Conservation (phyloP, 768 basidiomycete species). For the Phlebiopsis gigantea region DNA sequence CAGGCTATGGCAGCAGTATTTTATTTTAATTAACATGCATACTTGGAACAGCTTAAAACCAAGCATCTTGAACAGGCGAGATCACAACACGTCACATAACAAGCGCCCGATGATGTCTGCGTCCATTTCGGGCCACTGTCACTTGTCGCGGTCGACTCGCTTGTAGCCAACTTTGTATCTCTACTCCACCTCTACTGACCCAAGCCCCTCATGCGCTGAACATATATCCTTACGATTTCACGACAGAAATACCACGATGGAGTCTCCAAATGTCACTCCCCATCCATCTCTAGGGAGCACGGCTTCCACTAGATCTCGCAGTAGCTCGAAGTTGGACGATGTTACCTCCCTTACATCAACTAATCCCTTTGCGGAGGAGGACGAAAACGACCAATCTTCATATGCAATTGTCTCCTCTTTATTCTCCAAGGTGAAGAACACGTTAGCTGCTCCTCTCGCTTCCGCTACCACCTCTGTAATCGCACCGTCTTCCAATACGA, state of each 20-base stretch:
- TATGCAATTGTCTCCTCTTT: slow-evolving; percentile 80
- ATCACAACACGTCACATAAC: too few species aligned
- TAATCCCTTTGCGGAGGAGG: slow-evolving; percentile 91
- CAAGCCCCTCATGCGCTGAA: slow-evolving; percentile 8
- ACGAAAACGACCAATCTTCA: slow-evolving; percentile 84
- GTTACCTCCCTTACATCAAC: slow-evolving; percentile 75
- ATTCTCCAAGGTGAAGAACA: slow-evolving; percentile 77
- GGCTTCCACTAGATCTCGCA: slow-evolving; percentile 54
- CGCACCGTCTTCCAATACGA: slow-evolving; percentile 15
- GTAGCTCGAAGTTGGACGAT: slow-evolving; percentile 59
- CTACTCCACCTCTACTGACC: background rate
- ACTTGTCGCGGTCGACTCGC: background rate
- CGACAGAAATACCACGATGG: slow-evolving; percentile 20
- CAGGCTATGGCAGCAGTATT: too few species aligned
- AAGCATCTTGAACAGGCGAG: too few species aligned
- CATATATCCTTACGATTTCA: background rate
- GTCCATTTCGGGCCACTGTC: slow-evolving; percentile 2
- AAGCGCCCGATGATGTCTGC: background rate
- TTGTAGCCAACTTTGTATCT: background rate
- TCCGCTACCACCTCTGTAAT: slow-evolving; percentile 40
- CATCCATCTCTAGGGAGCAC: slow-evolving; percentile 17
- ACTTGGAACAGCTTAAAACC: too few species aligned
- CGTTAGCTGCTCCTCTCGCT: slow-evolving; percentile 62
- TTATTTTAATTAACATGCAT: too few species aligned
- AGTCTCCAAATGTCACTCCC: slow-evolving; percentile 25